phyloP scores from a whole-genome alignment of 2,329 filamentous ascomycete genomes.

The Rugonectria rugulosa region DNA sequence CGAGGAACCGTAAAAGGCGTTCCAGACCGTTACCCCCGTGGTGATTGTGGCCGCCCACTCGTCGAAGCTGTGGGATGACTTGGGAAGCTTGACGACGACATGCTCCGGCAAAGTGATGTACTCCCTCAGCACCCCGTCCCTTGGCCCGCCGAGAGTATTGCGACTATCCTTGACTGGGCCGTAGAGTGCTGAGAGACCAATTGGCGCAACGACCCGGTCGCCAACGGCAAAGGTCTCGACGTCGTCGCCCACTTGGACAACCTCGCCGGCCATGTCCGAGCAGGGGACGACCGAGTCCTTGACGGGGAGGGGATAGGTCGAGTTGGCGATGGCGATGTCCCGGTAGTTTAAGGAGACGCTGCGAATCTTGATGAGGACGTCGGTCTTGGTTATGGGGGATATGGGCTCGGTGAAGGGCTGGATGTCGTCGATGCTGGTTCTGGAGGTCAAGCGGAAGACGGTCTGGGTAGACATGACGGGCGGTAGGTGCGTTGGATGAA shows the following conservation, averaged over 20 bases:
- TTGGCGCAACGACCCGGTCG: conserved; percentile 41
- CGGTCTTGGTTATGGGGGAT: conserved; percentile 30
- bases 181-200: conserved; percentile 36
- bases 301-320: conserved; percentile 41
- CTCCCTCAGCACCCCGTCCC: conserved; percentile 50
- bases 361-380: conserved; percentile 43
- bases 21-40: conserved; percentile 58
- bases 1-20: conserved; percentile 52
- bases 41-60: conserved; percentile 51
- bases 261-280: conserved; percentile 46
- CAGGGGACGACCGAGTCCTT: conserved; percentile 45
- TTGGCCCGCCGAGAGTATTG: conserved; percentile 38
- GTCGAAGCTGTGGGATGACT: conserved; percentile 42
- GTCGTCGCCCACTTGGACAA: conserved; percentile 40
- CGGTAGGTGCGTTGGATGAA: no score
- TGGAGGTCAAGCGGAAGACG: not conserved
- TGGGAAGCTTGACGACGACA: conserved; percentile 49
- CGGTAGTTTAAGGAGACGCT: conserved; percentile 46
- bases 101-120: conserved; percentile 52
- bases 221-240: conserved; percentile 39
- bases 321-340: conserved; percentile 41
- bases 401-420: conserved; percentile 33
- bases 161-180: conserved; percentile 31
- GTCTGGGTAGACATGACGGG: conserved; percentile 1
- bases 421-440: not conserved